Evolutionary conservation across 305 asterid species (phyloP).

Genomic region (Solanum hybrid): DNA sequence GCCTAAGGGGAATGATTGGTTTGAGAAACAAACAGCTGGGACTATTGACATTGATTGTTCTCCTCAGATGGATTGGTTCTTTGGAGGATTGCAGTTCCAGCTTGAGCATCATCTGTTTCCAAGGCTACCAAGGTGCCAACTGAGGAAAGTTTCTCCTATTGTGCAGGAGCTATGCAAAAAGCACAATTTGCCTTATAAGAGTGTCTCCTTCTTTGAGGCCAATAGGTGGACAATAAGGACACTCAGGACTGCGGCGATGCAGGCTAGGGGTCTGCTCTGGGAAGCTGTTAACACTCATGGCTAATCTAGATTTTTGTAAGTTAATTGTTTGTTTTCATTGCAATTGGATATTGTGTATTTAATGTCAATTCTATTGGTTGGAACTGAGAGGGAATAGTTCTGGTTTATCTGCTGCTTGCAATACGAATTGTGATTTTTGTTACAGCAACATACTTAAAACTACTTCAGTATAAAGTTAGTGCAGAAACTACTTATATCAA

Average conservation of each 20-base stretch:
- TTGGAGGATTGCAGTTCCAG: slow-evolving; percentile 32
- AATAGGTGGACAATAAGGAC: slow-evolving; percentile 23
- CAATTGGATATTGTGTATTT: not conserved
- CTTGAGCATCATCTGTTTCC: slow-evolving; percentile 66
- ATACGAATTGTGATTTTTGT: not conserved
- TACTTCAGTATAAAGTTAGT: not conserved
- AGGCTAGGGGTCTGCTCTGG: slow-evolving; percentile 33
- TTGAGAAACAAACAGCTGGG: not conserved
- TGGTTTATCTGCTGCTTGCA: not conserved
- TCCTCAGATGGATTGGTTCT: not conserved
- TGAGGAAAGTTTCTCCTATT: slow-evolving; percentile 53
- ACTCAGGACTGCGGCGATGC: slow-evolving; percentile 25
- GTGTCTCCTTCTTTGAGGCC: slow-evolving; percentile 26
- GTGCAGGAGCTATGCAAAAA: slow-evolving; percentile 58
- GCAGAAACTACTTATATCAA: not conserved
- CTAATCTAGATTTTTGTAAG: slow-evolving; percentile 12
- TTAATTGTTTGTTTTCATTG: not conserved
- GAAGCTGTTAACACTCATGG: slow-evolving; percentile 43
- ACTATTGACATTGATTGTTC: not conserved
- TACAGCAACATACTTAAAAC: not conserved
- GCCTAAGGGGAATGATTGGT: not conserved
- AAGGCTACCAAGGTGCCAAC: slow-evolving; percentile 59
- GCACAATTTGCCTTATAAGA: slow-evolving; percentile 42
- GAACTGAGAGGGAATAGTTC: slow-evolving; percentile 1
- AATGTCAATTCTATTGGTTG: not conserved